Evolutionary conservation across 257 asterid genomes (phyloP), one percentile per base, ranked within the genome.

Genomic region (Nicotiana obtusifolia): DNA sequence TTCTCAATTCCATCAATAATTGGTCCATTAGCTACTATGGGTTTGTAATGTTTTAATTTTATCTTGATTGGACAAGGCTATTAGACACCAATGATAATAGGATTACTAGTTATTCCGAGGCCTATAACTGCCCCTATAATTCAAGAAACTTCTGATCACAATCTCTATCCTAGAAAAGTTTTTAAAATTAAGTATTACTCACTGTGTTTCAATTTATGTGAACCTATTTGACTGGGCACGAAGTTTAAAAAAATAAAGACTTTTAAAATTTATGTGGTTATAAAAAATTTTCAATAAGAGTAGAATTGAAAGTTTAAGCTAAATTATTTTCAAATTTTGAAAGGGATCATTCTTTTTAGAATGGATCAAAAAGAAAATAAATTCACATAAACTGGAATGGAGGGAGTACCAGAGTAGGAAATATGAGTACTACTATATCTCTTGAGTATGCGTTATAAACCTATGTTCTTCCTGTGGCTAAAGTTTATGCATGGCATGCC

Each of bases 51-150:
- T 49, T 41, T 47, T 44, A 24, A 47, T 24, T 47, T 41, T 47
- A 47, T 73, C 61, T 47, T 73, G 61, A 73, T 49, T 24, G 41
- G 22, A 73, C 79, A 24, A 73, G 62, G 16, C 62, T 73, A 73
- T 49, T 24, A 37, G 44, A 26, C 24, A 1, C 24, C 11, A 17
- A 57, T 57, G 26, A n/a, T 19, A 57, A 57, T 57, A 57, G 26
- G 26, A 49, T 24, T 24, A 24, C 16, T 75, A 15, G 62, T 75
- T 75, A 75, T 49, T 24, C 44, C 80, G 30, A 49, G 44, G 24
- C 20, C 80, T 75, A 49, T 64, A 49, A 49, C 61, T 0, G 62
- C 80, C 80, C 80, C 62, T 75, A 75, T 26, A 49, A 75, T 75
- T 24, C 62, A 75, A 75, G 80, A 75, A 75, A 75, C 62, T 75